Evolutionary conservation across 2,329 filamentous ascomycete species (phyloP), one percentile per base, ranked within the genome.

Genomic region (Xylariaceae sp.): DNA sequence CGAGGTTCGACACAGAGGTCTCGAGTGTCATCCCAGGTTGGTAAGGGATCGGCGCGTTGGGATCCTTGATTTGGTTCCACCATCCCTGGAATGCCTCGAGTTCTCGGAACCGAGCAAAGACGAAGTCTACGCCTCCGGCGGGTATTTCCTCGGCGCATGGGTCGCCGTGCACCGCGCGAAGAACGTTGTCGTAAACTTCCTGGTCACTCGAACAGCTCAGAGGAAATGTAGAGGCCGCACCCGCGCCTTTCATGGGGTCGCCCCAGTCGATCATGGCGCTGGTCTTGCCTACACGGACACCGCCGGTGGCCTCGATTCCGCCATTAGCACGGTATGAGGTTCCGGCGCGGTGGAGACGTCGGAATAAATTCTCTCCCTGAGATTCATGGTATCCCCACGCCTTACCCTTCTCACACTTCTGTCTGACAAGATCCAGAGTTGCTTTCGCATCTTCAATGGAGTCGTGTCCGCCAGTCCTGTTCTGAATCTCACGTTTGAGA

Each of bases 321-420:
- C 80, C 83, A 64, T 86, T 85, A 9, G 79, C 80, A 66, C 85
- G 84, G 71, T 87, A 87, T 10, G 79, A 76, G 10, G 81, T 83
- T 51, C 85, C 85, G 13, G 85, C 78, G 50, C 87, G 81, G 2
- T 81, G 83, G 3, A 99, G 80, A 8, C 93, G 86, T 66, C 88
- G 89, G 78, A 97, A 99, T 53, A 99, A 85, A 66, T 91, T 93
- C 75, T 99, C 94, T 47, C 86, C 87, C 51, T 86, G 87, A 1
- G 86, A 82, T 49, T 96, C 91, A 53, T 85, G 85, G 0, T 88
- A 88, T 42, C 91, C 94, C 90, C 92, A 99, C 23, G 80, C 75
- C 64, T 89, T 89, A 47, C 94, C 94, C 74, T 90, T 94, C 73
- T 97, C 92, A 73, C 93, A 97, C 73, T 99, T 99, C 71, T 93